Percentiles rank a stretch among this genome's conserved stretches.
These are phyloP conservation scores for Aurifilum marmelostoma DNA, from an alignment of 2,329 filamentous ascomycete genomes.

Conservation along the genomic window DNA sequence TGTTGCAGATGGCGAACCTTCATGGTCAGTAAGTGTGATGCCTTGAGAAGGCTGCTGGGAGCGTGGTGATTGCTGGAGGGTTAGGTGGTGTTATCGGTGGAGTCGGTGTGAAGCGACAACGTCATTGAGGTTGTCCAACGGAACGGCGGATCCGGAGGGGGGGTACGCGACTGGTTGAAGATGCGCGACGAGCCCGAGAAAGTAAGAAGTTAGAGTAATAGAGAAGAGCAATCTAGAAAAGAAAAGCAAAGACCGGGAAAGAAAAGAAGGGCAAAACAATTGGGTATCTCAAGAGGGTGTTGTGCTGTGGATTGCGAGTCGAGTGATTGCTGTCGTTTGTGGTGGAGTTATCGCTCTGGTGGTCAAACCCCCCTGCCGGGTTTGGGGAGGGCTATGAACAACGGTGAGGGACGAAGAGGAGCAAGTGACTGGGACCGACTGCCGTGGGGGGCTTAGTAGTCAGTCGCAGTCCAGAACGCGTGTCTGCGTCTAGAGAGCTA, in stretches of 20 bases:
- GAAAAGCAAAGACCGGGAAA: neutral
- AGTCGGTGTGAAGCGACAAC: slow-evolving; percentile 28
- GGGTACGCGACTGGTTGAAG: neutral
- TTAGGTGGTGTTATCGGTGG: slow-evolving; percentile 28
- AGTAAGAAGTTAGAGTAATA: neutral
- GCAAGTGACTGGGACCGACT: slow-evolving; percentile 8
- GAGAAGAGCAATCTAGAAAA: neutral
- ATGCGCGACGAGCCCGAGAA: neutral
- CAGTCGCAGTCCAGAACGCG: slow-evolving; percentile 22
- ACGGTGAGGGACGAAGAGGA: slow-evolving; percentile 2
- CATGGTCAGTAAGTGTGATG: slow-evolving; percentile 37
- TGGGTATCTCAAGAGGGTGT: neutral
- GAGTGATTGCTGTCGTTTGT: neutral
- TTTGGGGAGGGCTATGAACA: neutral
- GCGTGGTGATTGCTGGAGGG: slow-evolving; percentile 4
- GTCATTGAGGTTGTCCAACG: slow-evolving; percentile 22
- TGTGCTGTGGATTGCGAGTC: neutral
- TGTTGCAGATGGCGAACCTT: slow-evolving; percentile 39
- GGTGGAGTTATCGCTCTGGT: neutral
- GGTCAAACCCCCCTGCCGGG: neutral
- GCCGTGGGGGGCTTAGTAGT: slow-evolving; percentile 1
- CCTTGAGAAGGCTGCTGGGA: neutral
- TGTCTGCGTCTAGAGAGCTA: slow-evolving; percentile 19
- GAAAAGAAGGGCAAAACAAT: neutral
- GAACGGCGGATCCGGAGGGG: neutral